phyloP scores from a whole-genome alignment of 2,329 filamentous ascomycete genomes.

The Anthostomella pinea region DNA sequence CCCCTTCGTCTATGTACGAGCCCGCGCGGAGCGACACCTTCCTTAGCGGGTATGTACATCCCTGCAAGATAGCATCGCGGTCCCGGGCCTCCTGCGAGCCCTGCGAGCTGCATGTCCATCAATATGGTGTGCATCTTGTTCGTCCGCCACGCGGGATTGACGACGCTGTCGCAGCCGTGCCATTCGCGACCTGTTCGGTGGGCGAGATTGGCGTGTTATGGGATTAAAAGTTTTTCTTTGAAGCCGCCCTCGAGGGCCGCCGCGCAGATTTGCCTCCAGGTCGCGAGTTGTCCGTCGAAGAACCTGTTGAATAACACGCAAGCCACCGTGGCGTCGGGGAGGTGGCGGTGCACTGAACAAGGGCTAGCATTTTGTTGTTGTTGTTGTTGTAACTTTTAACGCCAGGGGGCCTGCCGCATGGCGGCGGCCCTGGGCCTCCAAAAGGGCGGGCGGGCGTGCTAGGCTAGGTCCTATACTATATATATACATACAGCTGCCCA shows the following conservation, averaged over 20 bases:
- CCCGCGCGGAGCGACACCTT: slow-evolving; percentile 39
- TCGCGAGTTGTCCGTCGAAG: slow-evolving; percentile 81
- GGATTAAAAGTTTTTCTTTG: slow-evolving; percentile 35
- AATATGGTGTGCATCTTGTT: slow-evolving; percentile 35
- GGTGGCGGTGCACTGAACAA: too few relatives aligned
- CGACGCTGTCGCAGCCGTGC: slow-evolving; percentile 30
- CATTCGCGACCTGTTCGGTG: slow-evolving; percentile 31
- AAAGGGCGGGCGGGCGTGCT: too few relatives aligned
- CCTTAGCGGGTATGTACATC: slow-evolving; percentile 28
- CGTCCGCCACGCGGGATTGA: slow-evolving; percentile 44
- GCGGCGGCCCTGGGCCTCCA: too few relatives aligned
- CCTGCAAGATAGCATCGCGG: slow-evolving; percentile 25
- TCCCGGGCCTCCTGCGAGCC: slow-evolving; percentile 21
- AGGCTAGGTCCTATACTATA: too few relatives aligned
- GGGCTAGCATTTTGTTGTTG: too few relatives aligned
- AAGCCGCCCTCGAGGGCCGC: slow-evolving; percentile 40
- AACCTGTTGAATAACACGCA: too few relatives aligned
- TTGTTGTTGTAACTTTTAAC: too few relatives aligned
- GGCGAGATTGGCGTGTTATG: slow-evolving; percentile 33
- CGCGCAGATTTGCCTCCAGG: slow-evolving; percentile 73
- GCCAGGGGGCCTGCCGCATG: too few relatives aligned
- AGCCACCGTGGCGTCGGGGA: too few relatives aligned
- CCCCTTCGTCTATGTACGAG: slow-evolving; percentile 53
- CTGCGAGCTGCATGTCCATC: slow-evolving; percentile 25
- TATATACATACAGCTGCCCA: too few relatives aligned